phyloP scores from a whole-genome alignment of 371 early-diverging fungal genomes.

The Mortierella sp. region DNA sequence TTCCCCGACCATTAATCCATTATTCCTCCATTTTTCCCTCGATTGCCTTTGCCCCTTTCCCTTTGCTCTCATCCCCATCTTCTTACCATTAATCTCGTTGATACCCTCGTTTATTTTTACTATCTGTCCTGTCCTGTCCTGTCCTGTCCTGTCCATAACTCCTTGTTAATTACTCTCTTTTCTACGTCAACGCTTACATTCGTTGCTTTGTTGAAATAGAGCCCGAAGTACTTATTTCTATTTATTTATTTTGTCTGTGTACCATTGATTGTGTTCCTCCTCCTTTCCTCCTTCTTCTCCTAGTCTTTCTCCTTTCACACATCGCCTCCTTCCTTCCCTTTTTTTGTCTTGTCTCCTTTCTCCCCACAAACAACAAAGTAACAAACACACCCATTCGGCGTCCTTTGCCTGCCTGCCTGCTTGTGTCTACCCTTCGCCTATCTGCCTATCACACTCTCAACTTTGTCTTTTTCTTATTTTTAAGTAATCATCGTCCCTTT shows the following conservation, averaged over 20 bases:
- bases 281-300: no score
- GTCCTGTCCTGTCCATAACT: no score
- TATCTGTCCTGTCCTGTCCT: no score
- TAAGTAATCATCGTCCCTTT: constrained; percentile 8
- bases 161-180: no score
- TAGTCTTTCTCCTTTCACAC: not conserved
- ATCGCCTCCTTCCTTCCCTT: not conserved
- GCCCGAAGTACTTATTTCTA: no score
- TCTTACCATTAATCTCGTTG: not conserved
- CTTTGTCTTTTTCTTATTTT: no score
- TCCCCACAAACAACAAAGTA: not conserved
- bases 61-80: not conserved
- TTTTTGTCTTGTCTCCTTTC: no score
- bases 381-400: not conserved
- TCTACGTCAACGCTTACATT: no score
- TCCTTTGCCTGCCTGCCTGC: not conserved
- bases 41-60: not conserved
- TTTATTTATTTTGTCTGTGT: no score
- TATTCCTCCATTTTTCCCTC: not conserved
- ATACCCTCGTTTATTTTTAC: not conserved
- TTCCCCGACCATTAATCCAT: not conserved
- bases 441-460: not conserved
- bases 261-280: no score
- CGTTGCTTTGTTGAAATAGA: no score
- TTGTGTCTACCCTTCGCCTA: not conserved